Percentiles rank a stretch among this genome's conserved stretches.
These are phyloP conservation scores for Hysterium pulicare DNA, from an alignment of 2,329 filamentous ascomycete genomes.

Conservation along the genomic window DNA sequence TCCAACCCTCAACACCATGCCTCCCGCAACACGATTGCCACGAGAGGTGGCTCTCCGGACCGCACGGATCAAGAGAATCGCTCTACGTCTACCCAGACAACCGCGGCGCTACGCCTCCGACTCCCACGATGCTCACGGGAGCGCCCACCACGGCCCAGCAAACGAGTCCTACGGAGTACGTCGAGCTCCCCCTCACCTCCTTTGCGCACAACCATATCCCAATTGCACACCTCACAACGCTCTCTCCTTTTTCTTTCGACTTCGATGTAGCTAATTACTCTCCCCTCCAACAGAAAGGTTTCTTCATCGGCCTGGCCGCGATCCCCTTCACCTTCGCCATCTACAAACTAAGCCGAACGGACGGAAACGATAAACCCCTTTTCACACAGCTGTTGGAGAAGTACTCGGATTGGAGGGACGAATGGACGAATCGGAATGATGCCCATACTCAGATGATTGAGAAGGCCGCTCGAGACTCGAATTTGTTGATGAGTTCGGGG, in stretches of 20 bases:
- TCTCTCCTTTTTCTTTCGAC: neutral
- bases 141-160: conserved; percentile 36
- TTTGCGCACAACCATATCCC: conserved; percentile 6
- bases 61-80: conserved; percentile 36
- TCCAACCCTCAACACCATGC: conserved; percentile 16
- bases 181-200: conserved; percentile 17
- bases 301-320: conserved; percentile 46
- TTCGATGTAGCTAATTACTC: conserved; percentile 18
- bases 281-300: conserved; percentile 35
- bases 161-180: conserved; percentile 53
- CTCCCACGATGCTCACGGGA: conserved; percentile 33
- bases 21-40: conserved; percentile 43
- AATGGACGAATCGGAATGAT: conserved; percentile 55
- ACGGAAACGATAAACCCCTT: conserved; percentile 38
- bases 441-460: conserved; percentile 60
- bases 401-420: conserved; percentile 53
- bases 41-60: conserved; percentile 42
- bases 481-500: conserved; percentile 55
- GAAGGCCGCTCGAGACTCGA: conserved; percentile 60
- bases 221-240: neutral
- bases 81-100: conserved; percentile 34
- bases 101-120: conserved; percentile 41
- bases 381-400: conserved; percentile 53
- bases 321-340: conserved; percentile 46
- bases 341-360: conserved; percentile 44